phyloP scores from a whole-genome alignment of 345 rosid genomes.

The Bruguiera gymnorhiza region DNA sequence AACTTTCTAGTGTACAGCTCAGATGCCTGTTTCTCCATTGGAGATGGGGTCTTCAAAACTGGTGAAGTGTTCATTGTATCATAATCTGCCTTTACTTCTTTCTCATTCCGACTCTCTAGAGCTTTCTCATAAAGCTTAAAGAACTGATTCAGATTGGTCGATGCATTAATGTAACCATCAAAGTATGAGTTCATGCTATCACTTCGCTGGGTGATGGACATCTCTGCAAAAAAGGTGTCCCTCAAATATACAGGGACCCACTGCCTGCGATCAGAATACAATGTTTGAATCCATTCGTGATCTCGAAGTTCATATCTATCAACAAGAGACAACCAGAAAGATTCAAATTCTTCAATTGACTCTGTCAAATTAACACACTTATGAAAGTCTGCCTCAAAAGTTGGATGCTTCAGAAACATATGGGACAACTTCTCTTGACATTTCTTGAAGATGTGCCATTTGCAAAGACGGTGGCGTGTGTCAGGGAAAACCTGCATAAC shows the following conservation, averaged over 20 bases:
- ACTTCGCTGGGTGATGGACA: constrained; percentile 33
- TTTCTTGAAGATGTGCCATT: constrained; percentile 50
- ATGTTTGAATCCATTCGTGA: constrained; percentile 63
- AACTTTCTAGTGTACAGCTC: constrained; percentile 55
- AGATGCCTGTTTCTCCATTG: constrained; percentile 83
- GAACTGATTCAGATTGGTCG: constrained; percentile 52
- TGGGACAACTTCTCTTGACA: constrained; percentile 60
- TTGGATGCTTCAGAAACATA: constrained; percentile 52
- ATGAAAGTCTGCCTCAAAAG: constrained; percentile 59
- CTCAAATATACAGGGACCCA: constrained; percentile 73
- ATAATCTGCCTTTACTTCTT: constrained; percentile 70
- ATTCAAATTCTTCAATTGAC: constrained; percentile 59
- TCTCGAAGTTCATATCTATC: constrained; percentile 50
- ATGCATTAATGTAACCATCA: constrained; percentile 54
- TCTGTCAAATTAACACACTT: constrained; percentile 54
- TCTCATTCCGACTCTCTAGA: constrained; percentile 57
- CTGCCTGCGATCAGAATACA: constrained; percentile 58
- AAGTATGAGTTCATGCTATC: constrained; percentile 47
- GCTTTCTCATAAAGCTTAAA: constrained; percentile 68
- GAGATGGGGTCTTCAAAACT: constrained; percentile 65
- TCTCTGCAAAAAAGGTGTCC: constrained; percentile 62
- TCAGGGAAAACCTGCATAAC: constrained; percentile 53
- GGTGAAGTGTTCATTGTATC: constrained; percentile 55
- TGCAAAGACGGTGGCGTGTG: constrained; percentile 55
- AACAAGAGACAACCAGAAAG: constrained; percentile 52